These are phyloP conservation scores for Ramularia collo-cygni DNA, from an alignment of 2,329 filamentous ascomycete species.

Conservation along the genomic window DNA sequence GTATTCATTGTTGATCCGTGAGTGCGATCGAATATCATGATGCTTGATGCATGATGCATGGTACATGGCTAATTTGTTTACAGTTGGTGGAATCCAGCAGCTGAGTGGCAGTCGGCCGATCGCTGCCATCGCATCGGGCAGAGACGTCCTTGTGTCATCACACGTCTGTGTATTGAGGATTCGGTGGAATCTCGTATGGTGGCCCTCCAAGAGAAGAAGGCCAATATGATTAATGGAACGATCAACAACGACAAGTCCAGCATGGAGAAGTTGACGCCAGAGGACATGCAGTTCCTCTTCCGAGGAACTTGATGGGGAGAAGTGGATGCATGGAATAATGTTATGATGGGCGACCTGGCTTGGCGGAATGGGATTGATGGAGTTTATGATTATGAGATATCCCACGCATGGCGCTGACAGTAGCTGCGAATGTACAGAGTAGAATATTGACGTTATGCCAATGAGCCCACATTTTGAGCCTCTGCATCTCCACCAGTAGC, in stretches of 20 bases:
- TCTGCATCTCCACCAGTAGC: too few species aligned
- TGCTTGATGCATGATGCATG: too few species aligned
- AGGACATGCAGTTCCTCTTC: slow-evolving; percentile 96
- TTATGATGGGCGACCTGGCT: too few species aligned
- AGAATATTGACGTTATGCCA: too few species aligned
- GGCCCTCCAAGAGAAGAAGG: slow-evolving; percentile 95
- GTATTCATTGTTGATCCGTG: slow-evolving; percentile 96
- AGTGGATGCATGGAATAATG: background rate
- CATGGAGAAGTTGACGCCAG: slow-evolving; percentile 81
- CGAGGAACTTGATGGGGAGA: slow-evolving; percentile 54
- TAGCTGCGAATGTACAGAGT: too few species aligned
- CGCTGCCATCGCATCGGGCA: slow-evolving; percentile 84
- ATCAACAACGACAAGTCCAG: slow-evolving; percentile 89
- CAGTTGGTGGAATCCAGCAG: slow-evolving; percentile 97
- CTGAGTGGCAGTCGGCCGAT: slow-evolving; percentile 96
- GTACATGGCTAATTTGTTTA: slow-evolving; percentile 4
- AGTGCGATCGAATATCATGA: too few species aligned
- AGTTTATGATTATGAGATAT: too few species aligned
- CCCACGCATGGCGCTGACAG: too few species aligned
- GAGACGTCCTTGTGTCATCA: slow-evolving; percentile 87
- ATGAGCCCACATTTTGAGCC: too few species aligned
- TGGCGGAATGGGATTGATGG: too few species aligned
- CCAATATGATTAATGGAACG: slow-evolving; percentile 93
- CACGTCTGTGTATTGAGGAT: slow-evolving; percentile 90
- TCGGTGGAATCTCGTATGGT: slow-evolving; percentile 96